Evolutionary conservation across 176 grass and related monocot genomes (phyloP), one percentile per base, ranked within the genome.

Genomic region (Oryza glaberrima): DNA sequence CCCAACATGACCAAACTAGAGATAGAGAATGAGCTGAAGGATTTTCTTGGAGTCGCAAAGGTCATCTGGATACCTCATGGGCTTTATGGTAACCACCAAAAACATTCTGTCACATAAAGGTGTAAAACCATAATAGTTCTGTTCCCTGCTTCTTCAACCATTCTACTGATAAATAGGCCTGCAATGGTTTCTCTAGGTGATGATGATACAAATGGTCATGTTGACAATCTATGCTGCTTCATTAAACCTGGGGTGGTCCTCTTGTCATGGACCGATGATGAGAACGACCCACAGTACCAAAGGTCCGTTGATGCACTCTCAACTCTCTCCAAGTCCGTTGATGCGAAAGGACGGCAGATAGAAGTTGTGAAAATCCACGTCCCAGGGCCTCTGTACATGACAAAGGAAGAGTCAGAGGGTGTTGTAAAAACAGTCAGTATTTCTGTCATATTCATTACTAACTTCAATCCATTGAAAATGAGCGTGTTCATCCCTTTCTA

Each of bases 171-270:
- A 61, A 77, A 76, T 70, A 44, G 68, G 51, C 30, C 47, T 23
- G 16, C 77, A 20, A 65, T 51, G 43, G 28, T 28, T 86, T 45
- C 40, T 76, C 30, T 87, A 98, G 96, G 93, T 9, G 96, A 98
- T 20, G 91, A 90, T 60, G 96, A 98, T 80, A 98, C 96, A 43
- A 95, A 95, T 58, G 96, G 96, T 15, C 96, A 98, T 77, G 76
- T 95, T 6, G 93, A 98, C 78, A 98, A 95, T 28, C 30, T 98
- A 4, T 98, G 96, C 69, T 95, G 96, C 38, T 98, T 98, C 84
- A 75, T 90, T 17, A 98, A 90, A 77, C 96, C 93, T 7, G 93
- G 91, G 13, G 67, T 86, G 64, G 84, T 98, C 69, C 89, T 95
- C 67, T 79, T 98, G 51, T 88, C 96, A 2, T 98, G 96, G 93